Percentiles rank a stretch among this genome's conserved stretches.
Conservation (phyloP, 176 grass and related monocot species). For the Pontederia paniculata region DNA sequence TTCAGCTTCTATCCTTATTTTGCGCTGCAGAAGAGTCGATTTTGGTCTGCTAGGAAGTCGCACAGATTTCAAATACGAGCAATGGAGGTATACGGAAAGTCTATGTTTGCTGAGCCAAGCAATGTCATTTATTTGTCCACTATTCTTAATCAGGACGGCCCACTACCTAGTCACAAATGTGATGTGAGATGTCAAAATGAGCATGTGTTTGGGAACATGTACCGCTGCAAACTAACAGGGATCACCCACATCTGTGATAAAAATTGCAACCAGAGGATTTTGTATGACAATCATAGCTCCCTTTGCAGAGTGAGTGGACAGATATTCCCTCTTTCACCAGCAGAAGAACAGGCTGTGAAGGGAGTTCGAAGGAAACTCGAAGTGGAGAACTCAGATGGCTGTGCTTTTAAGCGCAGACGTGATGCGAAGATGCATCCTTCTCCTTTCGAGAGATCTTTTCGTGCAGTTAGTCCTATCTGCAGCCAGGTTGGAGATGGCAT, state of each 20-base stretch:
- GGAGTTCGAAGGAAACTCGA: slow-evolving; percentile 94
- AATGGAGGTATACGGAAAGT: slow-evolving; percentile 96
- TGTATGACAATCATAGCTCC: slow-evolving; percentile 93
- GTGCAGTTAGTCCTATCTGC: slow-evolving; percentile 51
- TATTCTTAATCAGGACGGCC: slow-evolving; percentile 79
- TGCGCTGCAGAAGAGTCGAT: too few relatives aligned
- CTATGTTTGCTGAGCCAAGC: slow-evolving; percentile 91
- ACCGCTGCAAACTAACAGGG: slow-evolving; percentile 84
- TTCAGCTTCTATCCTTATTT: too few relatives aligned
- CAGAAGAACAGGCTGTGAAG: slow-evolving; percentile 74
- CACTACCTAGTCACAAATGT: slow-evolving; percentile 83
- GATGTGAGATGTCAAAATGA: slow-evolving; percentile 91
- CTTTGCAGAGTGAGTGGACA: slow-evolving; percentile 89
- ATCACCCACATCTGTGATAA: slow-evolving; percentile 88
- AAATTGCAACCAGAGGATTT: slow-evolving; percentile 94
- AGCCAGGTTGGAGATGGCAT: slow-evolving; percentile 93
- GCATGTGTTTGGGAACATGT: slow-evolving; percentile 92
- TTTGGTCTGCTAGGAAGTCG: too few relatives aligned
- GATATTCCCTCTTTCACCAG: slow-evolving; percentile 71
- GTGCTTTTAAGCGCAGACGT: slow-evolving; percentile 78
- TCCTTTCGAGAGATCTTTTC: slow-evolving; percentile 81
- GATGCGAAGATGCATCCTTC: slow-evolving; percentile 62
- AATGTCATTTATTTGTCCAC: slow-evolving; percentile 94
- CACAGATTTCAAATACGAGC: background rate
- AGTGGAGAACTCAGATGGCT: slow-evolving; percentile 57